phyloP scores from a whole-genome alignment of 768 basidiomycete genomes.

The Tulasnella sp. region DNA sequence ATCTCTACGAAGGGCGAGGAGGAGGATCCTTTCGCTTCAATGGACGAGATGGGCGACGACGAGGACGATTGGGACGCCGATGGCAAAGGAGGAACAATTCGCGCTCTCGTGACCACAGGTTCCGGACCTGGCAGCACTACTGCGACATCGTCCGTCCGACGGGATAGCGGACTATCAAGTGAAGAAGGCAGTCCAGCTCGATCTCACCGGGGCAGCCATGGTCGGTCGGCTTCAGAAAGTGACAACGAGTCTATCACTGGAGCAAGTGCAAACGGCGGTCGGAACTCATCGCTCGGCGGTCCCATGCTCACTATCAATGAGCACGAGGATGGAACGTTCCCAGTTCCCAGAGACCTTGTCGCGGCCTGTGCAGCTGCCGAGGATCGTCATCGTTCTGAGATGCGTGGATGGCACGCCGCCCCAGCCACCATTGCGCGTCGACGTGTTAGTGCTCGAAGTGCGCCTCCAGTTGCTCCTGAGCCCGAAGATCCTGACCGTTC shows the following conservation, averaged over 20 bases:
- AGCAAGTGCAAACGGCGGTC: slow-evolving; percentile 8
- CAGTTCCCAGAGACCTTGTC: slow-evolving; percentile 47
- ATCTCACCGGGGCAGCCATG: slow-evolving; percentile 22
- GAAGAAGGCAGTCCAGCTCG: slow-evolving; percentile 25
- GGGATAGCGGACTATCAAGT: slow-evolving; percentile 30
- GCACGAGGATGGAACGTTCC: slow-evolving; percentile 17
- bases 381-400: slow-evolving; percentile 75
- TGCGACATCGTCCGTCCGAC: slow-evolving; percentile 32
- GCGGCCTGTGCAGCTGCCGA: slow-evolving; percentile 72
- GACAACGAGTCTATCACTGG: slow-evolving; percentile 26
- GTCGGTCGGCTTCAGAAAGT: slow-evolving; percentile 26
- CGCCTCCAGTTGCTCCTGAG: not conserved
- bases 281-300: slow-evolving; percentile 25
- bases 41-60: slow-evolving; percentile 88
- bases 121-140: slow-evolving; percentile 37
- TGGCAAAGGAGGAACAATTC: slow-evolving; percentile 74
- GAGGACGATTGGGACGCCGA: slow-evolving; percentile 66
- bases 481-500: slow-evolving; percentile 52
- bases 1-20: slow-evolving; percentile 83
- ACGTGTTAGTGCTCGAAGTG: slow-evolving; percentile 31
- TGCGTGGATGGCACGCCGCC: slow-evolving; percentile 67
- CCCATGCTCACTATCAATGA: slow-evolving; percentile 20
- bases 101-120: slow-evolving; percentile 45
- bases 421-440: not conserved
- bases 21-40: slow-evolving; percentile 55